Conservation (phyloP, 2,329 filamentous ascomycete genomes). For the Ophiostoma himal-ulmi region DNA sequence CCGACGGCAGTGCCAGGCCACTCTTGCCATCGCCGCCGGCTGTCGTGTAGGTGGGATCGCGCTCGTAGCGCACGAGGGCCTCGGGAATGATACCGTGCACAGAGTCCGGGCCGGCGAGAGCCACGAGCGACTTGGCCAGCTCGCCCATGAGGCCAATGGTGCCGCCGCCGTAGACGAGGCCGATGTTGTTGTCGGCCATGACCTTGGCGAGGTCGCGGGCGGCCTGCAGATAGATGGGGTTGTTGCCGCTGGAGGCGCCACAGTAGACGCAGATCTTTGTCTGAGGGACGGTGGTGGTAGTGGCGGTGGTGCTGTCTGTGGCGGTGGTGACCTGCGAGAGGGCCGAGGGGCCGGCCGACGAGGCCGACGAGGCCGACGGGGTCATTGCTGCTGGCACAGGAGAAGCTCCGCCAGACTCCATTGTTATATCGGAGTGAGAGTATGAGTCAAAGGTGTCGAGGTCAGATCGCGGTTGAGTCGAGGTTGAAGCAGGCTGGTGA, state of each 20-base stretch:
- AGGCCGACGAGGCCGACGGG: not conserved
- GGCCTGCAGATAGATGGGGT: constrained; percentile 68
- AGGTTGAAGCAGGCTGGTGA: not conserved
- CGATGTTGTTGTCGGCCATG: constrained; percentile 71
- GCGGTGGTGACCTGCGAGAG: constrained; percentile 22
- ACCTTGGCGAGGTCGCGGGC: constrained; percentile 67
- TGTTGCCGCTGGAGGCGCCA: constrained; percentile 69
- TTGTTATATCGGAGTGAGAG: constrained; percentile 24
- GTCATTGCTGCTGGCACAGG: not conserved
- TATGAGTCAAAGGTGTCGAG: not conserved
- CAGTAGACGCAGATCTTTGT: constrained; percentile 91
- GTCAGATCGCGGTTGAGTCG: not conserved
- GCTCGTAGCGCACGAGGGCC: constrained; percentile 75
- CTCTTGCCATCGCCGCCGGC: not conserved
- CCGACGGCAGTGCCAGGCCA: constrained; percentile 53
- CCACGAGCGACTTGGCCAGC: constrained; percentile 76
- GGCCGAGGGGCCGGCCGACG: constrained; percentile 12
- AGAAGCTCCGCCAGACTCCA: constrained; percentile 26
- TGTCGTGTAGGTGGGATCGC: constrained; percentile 50
- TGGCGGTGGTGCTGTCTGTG: constrained; percentile 24
- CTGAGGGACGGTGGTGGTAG: constrained; percentile 33
- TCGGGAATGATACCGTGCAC: constrained; percentile 94
- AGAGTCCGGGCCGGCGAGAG: constrained; percentile 68
- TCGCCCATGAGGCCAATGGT: constrained; percentile 96
- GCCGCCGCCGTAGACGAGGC: constrained; percentile 92